phyloP scores from a whole-genome alignment of 1,284 basidiomycete genomes.

The Ganoderma lingzhi region DNA sequence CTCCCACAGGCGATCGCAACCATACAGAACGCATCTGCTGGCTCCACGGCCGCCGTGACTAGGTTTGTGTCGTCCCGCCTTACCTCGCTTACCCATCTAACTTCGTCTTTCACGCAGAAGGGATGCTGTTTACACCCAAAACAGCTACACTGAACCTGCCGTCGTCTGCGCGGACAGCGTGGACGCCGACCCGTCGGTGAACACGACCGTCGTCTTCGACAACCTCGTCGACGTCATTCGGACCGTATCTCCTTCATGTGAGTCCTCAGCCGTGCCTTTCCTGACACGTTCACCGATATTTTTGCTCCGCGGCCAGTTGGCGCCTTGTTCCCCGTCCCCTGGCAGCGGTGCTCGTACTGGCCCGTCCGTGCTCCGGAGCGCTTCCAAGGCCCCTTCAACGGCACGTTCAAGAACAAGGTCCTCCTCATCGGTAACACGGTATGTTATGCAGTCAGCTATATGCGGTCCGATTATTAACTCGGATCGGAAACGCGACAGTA shows the following conservation, averaged over 20 bases:
- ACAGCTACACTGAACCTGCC: slow-evolving; percentile 27
- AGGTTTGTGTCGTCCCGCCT: not conserved
- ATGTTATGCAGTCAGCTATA: not conserved
- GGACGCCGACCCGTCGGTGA: slow-evolving; percentile 29
- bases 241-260: slow-evolving; percentile 31
- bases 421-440: slow-evolving; percentile 35
- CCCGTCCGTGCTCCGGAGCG: slow-evolving; percentile 34
- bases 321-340: slow-evolving; percentile 21
- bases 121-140: not conserved
- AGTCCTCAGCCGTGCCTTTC: not conserved
- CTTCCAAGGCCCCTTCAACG: slow-evolving; percentile 36
- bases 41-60: not conserved
- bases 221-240: slow-evolving; percentile 30
- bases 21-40: not conserved
- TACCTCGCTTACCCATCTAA: not conserved
- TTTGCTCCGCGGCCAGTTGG: slow-evolving; percentile 18
- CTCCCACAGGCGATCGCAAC: slow-evolving; percentile 9
- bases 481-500: slow-evolving; percentile 9
- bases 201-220: slow-evolving; percentile 31
- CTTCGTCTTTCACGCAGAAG: not conserved
- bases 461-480: not conserved
- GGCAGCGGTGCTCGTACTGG: slow-evolving; percentile 30
- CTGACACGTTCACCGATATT: not conserved
- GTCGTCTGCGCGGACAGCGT: slow-evolving; percentile 36
- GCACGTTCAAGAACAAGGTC: slow-evolving; percentile 31